phyloP scores from a whole-genome alignment of 2,329 filamentous ascomycete species.

The Trichophyton simii region DNA sequence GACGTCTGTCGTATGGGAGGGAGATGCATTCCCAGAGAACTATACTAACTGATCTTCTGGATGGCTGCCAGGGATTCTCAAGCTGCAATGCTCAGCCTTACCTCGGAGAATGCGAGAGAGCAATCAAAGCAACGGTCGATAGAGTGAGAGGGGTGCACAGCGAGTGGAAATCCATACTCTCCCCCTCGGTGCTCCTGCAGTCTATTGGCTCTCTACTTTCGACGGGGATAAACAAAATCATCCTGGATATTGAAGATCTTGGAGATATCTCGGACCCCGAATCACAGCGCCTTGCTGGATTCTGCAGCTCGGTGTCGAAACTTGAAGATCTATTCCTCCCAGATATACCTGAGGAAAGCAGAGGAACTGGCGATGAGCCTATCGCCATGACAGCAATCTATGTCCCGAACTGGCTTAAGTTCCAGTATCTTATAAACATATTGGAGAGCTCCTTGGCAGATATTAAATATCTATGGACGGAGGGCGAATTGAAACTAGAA shows the following conservation, averaged over 20 bases:
- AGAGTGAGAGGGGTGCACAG: conserved; percentile 44
- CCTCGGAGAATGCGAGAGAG: conserved; percentile 47
- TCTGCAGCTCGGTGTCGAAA: conserved; percentile 44
- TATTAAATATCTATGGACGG: conserved; percentile 53
- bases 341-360: conserved; percentile 23
- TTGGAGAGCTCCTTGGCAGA: conserved; percentile 51
- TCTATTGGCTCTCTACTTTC: conserved; percentile 47
- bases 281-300: conserved; percentile 45
- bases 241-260: conserved; percentile 50
- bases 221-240: conserved; percentile 46
- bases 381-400: conserved; percentile 49
- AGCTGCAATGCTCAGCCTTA: conserved; percentile 49
- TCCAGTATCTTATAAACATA: conserved; percentile 52
- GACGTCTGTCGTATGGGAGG: conserved; percentile 48
- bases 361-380: conserved; percentile 16
- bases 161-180: conserved; percentile 47
- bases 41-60: conserved; percentile 49
- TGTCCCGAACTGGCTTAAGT: conserved; percentile 51
- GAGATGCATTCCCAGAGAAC: conserved; percentile 55
- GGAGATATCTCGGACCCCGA: conserved; percentile 52
- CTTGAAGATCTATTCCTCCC: conserved; percentile 46
- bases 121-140: conserved; percentile 46
- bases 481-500: conserved; percentile 51
- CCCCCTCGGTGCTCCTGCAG: conserved; percentile 49
- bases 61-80: conserved; percentile 50